Base-by-base conservation (phyloP, 192 early-diverging fungal genomes). In the Phycomyces nitens region DNA sequence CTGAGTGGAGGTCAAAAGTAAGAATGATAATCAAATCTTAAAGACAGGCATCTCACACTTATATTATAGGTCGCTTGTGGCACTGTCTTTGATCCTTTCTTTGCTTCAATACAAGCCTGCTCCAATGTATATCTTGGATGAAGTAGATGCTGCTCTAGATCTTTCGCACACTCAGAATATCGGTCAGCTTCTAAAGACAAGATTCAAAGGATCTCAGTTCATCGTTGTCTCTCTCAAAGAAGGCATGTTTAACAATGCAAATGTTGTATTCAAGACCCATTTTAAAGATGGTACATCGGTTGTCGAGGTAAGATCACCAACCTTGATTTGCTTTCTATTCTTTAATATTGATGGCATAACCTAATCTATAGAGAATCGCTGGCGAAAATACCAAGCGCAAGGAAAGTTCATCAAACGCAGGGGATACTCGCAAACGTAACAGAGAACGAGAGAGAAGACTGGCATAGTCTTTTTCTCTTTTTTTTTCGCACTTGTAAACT, bases 241-340 rank as follows among this genome's bases (percentile, higher is more conserved):
- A 66, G 97, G 95, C 59, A 97, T 99, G 96, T 99, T 96, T 70
- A 95, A 93, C 69, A 99, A 99, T 69, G 97, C 97, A 54, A 98
- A 97, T 68, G 92, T 96, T 7, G 75, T 99, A 12, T 99, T 98
- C 77, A 79, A 88, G 34, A 90, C 97, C 0, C 86, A 92, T 55
- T 99, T 99, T 76, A 81, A 88, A 49, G 93, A 98, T 70, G 96
- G 97, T 34, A 94, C 94, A 23, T 96, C 94, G 5, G 86, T 88
- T 62, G 94, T 99, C 21, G 97, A 99, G 58, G 64, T 66, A 66
- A 58, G 12, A 16, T 23, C 3, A n/a, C 5, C 12, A 14, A 47
- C 12, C 12, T 14, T 14, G 12, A 47, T 47, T 47, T 47, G 2
- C 4, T 11, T 18, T 14, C 3, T n/a, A 47, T n/a, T 3, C 3